Evolutionary conservation across 73 alveolate species (phyloP), one percentile per base, ranked within the genome.

Genomic region (Durusdinium trenchii): DNA sequence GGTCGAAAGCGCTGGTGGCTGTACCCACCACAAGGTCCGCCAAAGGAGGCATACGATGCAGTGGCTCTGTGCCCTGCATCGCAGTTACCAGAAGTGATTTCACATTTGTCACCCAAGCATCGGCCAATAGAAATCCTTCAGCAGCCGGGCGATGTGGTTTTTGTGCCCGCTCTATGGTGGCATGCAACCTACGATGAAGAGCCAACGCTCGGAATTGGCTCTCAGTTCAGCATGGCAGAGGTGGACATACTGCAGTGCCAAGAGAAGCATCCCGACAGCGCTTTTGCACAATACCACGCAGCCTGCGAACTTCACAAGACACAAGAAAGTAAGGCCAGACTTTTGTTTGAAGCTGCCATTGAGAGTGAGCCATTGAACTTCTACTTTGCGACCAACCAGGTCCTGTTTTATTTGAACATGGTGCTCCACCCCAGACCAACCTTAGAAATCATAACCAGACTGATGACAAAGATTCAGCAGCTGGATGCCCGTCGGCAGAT

Each of bases 121-220:
- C 81, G 99, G 42, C 91, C 99, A 43, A 40, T 76, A 32, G 99
- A 94, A 45, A 73, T 94, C 40, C n/a, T 75, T 30, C 99, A 94
- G 7, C 20, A 50, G 46, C 73, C 99, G 23, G 99, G 99, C 40
- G 91, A 94, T 32, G 51, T 85, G 36, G 94, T 94, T 1, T 94
- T 94, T 57, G 99, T 94, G 14, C 99, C 99, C 51, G 94, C 99
- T 26, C 99, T 94, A 9, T 94, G 99, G 99, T 94, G 99, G 99
- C 99, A 94, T 94, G 99, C 99, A 67, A 94, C 99, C 64, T 94
- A 52, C 40, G 93, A 94, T 60, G 93, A 94, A 30, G 99, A 75
- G 78, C 85, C 99, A 1, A 94, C 93, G 3, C 83, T 94, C 48
- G 93, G 99, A 45, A 45, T 94, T 28, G 94, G 99, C 6, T 94